phyloP scores from a whole-genome alignment of 202 grass and related monocot genomes.

The Setaria viridis region DNA sequence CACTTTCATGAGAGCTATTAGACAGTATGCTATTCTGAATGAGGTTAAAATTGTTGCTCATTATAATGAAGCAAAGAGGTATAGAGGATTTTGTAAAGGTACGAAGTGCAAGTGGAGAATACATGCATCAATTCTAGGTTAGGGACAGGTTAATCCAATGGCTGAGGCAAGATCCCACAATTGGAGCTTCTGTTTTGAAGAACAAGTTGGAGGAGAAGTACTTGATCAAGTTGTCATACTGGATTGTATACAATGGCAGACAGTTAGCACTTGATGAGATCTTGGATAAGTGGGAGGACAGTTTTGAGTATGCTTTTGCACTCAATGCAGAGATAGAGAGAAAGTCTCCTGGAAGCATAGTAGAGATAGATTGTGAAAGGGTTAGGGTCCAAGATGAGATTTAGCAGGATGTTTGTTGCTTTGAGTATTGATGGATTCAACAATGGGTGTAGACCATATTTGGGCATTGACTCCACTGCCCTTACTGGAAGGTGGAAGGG shows the following conservation, averaged over 20 bases:
- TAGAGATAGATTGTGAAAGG: not conserved
- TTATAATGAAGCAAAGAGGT: too few species aligned
- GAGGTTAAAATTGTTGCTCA: too few species aligned
- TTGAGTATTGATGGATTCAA: slow-evolving; percentile 24
- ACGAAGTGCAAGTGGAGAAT: too few species aligned
- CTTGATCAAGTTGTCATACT: not conserved
- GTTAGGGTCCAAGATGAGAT: not conserved
- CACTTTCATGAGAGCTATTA: too few species aligned
- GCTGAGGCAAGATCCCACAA: not conserved
- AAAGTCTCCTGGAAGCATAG: not conserved
- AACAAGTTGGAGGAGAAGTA: slow-evolving; percentile 9
- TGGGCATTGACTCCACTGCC: slow-evolving; percentile 30
- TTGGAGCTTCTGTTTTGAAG: not conserved
- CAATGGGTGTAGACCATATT: slow-evolving; percentile 22
- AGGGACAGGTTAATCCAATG: not conserved
- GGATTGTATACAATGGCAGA: not conserved
- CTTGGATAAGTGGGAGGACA: not conserved
- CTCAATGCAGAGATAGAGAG: slow-evolving; percentile 11
- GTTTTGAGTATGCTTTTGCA: not conserved
- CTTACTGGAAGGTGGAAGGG: slow-evolving; percentile 19
- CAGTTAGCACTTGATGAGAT: not conserved
- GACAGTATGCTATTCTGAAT: too few species aligned
- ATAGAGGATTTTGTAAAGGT: too few species aligned
- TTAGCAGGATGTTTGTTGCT: slow-evolving; percentile 13
- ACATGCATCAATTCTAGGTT: too few species aligned